Evolutionary conservation across 2,329 filamentous ascomycete species (phyloP).

Genomic region (Scedosporium minutisporum): DNA sequence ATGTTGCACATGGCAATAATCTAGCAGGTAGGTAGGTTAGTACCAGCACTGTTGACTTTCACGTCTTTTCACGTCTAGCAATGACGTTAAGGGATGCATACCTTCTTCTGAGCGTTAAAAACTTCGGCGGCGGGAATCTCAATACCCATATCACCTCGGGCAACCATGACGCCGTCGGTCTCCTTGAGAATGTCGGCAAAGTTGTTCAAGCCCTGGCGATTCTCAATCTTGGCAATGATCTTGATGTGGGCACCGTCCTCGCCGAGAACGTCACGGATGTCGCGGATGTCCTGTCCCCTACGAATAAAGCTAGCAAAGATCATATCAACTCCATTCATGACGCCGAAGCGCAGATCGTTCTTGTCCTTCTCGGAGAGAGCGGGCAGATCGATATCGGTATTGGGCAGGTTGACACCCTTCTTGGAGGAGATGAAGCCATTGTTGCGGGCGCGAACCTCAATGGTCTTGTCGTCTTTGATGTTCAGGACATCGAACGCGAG

Average conservation of each 20-base stretch:
- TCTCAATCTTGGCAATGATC: slow-evolving; percentile 99
- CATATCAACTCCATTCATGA: slow-evolving; percentile 99
- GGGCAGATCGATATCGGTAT: slow-evolving; percentile 96
- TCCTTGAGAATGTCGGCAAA: slow-evolving; percentile 92
- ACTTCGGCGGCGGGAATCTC: slow-evolving; percentile 98
- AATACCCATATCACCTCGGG: slow-evolving; percentile 85
- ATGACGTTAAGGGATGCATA: background rate
- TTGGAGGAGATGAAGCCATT: slow-evolving; percentile 98
- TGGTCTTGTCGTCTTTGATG: slow-evolving; percentile 78
- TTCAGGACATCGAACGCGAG: slow-evolving; percentile 90
- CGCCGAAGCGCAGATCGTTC: slow-evolving; percentile 84
- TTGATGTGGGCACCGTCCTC: slow-evolving; percentile 92
- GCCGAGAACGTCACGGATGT: slow-evolving; percentile 86
- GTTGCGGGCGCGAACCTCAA: slow-evolving; percentile 83
- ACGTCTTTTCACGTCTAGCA: background rate
- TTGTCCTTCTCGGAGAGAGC: slow-evolving; percentile 98
- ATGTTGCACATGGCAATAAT: slow-evolving; percentile 99
- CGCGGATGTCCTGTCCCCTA: slow-evolving; percentile 80
- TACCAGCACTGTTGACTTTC: background rate
- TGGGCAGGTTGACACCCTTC: slow-evolving; percentile 98
- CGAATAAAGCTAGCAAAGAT: slow-evolving; percentile 98
- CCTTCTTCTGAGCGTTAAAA: slow-evolving; percentile 9
- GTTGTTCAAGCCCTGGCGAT: slow-evolving; percentile 99
- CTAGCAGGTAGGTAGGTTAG: slow-evolving; percentile 32
- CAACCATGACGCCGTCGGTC: slow-evolving; percentile 99